phyloP scores from a whole-genome alignment of 164 flowering plant genomes.

The Chimonanthus praecox region DNA sequence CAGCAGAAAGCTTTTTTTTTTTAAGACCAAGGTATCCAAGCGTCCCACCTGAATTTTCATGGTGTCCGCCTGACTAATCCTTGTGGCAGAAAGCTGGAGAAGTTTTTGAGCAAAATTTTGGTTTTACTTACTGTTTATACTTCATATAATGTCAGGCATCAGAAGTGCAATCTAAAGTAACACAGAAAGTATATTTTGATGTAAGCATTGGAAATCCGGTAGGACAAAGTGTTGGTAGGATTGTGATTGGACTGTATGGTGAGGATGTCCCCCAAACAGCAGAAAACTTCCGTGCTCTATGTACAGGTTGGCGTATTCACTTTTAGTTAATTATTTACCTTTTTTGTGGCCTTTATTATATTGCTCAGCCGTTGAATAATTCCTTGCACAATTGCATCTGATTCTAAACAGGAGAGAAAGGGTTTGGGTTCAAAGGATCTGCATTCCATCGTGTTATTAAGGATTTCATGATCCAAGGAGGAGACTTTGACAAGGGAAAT shows the following conservation, averaged over 20 bases:
- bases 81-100: no score
- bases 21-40: no score
- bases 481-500: slow-evolving; percentile 38
- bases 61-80: no score
- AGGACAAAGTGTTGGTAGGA: slow-evolving; percentile 71
- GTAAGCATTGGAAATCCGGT: slow-evolving; percentile 88
- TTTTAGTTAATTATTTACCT: neutral
- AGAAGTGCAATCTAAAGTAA: slow-evolving; percentile 64
- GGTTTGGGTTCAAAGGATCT: slow-evolving; percentile 88
- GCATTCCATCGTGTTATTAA: slow-evolving; percentile 90
- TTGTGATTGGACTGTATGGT: slow-evolving; percentile 90
- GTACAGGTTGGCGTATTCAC: slow-evolving; percentile 60
- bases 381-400: neutral
- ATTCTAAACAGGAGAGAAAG: slow-evolving; percentile 70
- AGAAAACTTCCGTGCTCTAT: slow-evolving; percentile 92
- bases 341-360: neutral
- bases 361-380: neutral
- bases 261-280: slow-evolving; percentile 95
- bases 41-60: no score
- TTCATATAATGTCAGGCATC: slow-evolving; percentile 40
- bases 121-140: neutral
- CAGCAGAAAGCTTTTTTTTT: no score
- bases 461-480: slow-evolving; percentile 84
- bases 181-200: slow-evolving; percentile 80
- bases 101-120: neutral